Evolutionary conservation across 2,329 filamentous ascomycete genomes (phyloP).

Genomic region (Furcasterigmium sp.): DNA sequence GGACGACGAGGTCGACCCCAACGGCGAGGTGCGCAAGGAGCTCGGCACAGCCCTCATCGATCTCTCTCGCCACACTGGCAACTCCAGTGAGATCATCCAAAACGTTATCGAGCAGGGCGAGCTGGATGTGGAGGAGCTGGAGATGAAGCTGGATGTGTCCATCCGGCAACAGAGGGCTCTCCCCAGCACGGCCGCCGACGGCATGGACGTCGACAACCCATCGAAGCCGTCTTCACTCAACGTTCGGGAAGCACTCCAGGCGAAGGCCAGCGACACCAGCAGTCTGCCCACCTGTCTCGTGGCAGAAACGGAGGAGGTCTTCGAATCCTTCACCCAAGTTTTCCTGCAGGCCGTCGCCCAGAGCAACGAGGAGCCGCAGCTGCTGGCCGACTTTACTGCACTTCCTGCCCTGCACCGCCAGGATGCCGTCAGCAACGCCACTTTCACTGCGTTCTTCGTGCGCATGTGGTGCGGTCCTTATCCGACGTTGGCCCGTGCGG

Average conservation of each 20-base stretch:
- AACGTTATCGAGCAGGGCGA: conserved; percentile 61
- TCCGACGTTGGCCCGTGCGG: conserved; percentile 61
- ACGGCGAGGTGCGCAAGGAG: conserved; percentile 54
- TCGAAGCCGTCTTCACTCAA: conserved; percentile 24
- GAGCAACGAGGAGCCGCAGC: conserved; percentile 27
- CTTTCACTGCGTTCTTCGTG: conserved; percentile 72
- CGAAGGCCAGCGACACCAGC: conserved; percentile 28
- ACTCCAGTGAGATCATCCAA: conserved; percentile 58
- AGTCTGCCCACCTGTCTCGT: conserved; percentile 47
- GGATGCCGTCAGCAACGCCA: conserved; percentile 51
- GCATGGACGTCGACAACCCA: conserved; percentile 37
- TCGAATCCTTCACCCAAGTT: conserved; percentile 52
- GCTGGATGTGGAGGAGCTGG: conserved; percentile 68
- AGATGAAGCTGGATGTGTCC: conserved; percentile 67
- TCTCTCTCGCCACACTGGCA: conserved; percentile 55
- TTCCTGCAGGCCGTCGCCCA: conserved; percentile 50
- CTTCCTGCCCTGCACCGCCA: conserved; percentile 49
- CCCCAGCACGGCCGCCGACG: conserved; percentile 40
- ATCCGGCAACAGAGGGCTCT: conserved; percentile 53
- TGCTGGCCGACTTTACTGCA: conserved; percentile 47
- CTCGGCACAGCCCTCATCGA: conserved; percentile 63
- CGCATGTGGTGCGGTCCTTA: conserved; percentile 69
- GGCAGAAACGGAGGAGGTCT: conserved; percentile 44
- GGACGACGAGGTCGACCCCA: conserved; percentile 46
- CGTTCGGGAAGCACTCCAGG: conserved; percentile 31